phyloP scores from a whole-genome alignment of 305 asterid species.

The Fraxinus floribunda region DNA sequence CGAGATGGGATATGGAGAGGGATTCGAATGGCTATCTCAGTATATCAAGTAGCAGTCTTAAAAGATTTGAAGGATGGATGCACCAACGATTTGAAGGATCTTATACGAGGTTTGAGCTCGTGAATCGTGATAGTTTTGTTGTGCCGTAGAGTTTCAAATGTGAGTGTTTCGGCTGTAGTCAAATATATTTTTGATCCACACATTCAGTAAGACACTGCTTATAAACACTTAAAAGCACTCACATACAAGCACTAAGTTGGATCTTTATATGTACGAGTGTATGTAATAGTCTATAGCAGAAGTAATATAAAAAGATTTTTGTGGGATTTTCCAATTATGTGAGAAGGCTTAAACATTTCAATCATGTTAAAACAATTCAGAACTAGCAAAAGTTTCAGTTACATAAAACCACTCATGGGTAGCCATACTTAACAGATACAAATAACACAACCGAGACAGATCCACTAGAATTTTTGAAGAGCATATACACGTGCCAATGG shows the following conservation, averaged over 20 bases:
- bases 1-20: slow-evolving; percentile 61
- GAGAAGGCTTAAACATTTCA: slow-evolving; percentile 17
- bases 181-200: neutral
- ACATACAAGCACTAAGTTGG: neutral
- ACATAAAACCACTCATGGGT: neutral
- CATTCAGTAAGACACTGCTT: neutral
- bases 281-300: neutral
- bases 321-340: neutral
- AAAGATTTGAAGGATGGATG: neutral
- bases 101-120: neutral
- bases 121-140: neutral
- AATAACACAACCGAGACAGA: neutral
- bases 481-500: neutral
- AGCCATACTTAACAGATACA: neutral
- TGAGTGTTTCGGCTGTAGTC: neutral
- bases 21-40: slow-evolving; percentile 53
- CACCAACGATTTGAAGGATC: neutral
- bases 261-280: neutral
- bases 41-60: slow-evolving; percentile 33
- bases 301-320: neutral
- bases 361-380: neutral
- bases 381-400: neutral
- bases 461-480: neutral
- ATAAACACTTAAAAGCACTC: neutral
- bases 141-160: neutral